These are phyloP conservation scores for Saccharomycopsis vini DNA, from an alignment of 805 yeast species.

Conservation along the genomic window DNA sequence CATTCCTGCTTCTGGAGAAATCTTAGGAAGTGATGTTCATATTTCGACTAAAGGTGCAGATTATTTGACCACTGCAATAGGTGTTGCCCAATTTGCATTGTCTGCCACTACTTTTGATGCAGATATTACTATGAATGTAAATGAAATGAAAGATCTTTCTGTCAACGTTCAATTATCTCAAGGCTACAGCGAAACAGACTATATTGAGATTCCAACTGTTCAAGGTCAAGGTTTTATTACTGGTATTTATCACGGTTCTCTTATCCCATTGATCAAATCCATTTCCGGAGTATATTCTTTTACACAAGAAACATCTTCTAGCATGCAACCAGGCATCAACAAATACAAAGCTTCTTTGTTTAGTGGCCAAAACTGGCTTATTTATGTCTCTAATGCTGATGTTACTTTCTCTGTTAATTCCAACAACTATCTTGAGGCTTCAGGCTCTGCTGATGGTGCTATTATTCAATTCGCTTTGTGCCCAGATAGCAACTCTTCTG, in stretches of 20 bases:
- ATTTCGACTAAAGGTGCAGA: conserved; percentile 36
- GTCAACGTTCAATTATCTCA: conserved; percentile 10
- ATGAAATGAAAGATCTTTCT: conserved; percentile 17
- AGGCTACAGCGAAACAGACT: conserved; percentile 27
- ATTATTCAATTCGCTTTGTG: conserved; percentile 47
- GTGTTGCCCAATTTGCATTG: conserved; percentile 49
- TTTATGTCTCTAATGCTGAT: conserved; percentile 39
- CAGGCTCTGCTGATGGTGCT: conserved; percentile 37
- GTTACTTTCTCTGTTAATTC: conserved; percentile 23
- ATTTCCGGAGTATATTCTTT: conserved; percentile 56
- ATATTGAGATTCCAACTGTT: conserved; percentile 49
- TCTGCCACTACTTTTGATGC: conserved; percentile 35
- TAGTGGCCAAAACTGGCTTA: conserved; percentile 55
- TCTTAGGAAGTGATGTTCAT: conserved; percentile 58
- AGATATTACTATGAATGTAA: conserved; percentile 24
- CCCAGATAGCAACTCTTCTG: conserved; percentile 30
- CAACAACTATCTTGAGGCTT: conserved; percentile 35
- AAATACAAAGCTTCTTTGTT: conserved; percentile 50
- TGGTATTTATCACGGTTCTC: conserved; percentile 44
- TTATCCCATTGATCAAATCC: conserved; percentile 48
- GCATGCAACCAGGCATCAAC: conserved; percentile 28
- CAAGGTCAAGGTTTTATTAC: conserved; percentile 80
- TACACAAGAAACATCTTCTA: conserved; percentile 30
- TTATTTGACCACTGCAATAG: conserved; percentile 61
- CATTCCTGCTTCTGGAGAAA: conserved; percentile 47